Base-by-base conservation (phyloP, 2,329 filamentous ascomycete species). In the Pyricularia sp. region DNA sequence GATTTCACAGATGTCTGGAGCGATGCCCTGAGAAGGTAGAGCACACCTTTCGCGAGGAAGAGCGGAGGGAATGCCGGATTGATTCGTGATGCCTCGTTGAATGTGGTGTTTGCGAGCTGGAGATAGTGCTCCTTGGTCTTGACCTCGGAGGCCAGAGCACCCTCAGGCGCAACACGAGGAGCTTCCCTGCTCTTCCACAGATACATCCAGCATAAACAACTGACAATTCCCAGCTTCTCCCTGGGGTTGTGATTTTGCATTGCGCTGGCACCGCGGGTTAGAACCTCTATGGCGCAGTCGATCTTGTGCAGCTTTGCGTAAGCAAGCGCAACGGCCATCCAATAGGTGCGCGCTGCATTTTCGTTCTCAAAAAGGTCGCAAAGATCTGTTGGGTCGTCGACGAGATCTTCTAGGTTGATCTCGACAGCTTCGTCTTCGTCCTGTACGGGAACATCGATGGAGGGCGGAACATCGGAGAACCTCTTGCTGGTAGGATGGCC, bases 321-420 rank as follows among this genome's bases (percentile, higher is more conserved):
- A 65, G 94, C 94, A 70, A 98, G 85, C 61, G 96, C 92, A 73
- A 98, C 95, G n/a, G 93, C 94, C 84, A 99, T 94, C 96, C 96
- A 99, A 74, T 96, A 96, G 68, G 90, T 92, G 75, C 94, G 93
- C 55, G 92, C 91, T 20, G 93, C 94, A 75, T 90, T 89, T 79
- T 99, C 96, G 76, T 95, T 97, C 81, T 99, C 94, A 72, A 99
- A 88, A 67, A 99, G 86, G 33, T 92, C 95, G 79, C 95, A 99
- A 5, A 99, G 86, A 81, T 99, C 95, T 65, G 92, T 97, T 25
- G 93, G 92, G 77, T 98, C 95, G 78, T 98, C 95, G 70, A 94
- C 88, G 58, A 97, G 88, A 72, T 94, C 92, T 77, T 94, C 91
- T 68, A 98, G 88, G 77, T 96, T 92, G 75, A 99, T 92, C 81